Conservation (phyloP, 2,329 filamentous ascomycete genomes). For the Epicoccum nigrum region DNA sequence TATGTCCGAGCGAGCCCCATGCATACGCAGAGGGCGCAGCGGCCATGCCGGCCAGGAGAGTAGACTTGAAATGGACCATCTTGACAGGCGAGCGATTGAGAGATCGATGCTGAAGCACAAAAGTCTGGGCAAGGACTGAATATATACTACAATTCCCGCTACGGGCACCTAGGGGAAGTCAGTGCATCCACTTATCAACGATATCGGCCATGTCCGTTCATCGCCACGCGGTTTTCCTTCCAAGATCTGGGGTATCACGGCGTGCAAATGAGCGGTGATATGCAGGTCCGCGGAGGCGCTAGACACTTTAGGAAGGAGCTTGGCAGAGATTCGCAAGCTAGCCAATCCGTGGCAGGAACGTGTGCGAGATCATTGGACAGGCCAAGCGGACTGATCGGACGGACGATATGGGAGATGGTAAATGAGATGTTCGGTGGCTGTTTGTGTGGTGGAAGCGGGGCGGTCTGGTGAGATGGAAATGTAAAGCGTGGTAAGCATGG, state of each 20-base stretch:
- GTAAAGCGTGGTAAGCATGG: not conserved
- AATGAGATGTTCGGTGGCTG: constrained; percentile 1
- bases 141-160: constrained; percentile 12
- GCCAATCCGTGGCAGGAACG: constrained; percentile 17
- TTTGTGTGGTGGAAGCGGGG: not conserved
- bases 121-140: constrained; percentile 2
- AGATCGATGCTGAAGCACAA: not conserved
- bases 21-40: constrained; percentile 41
- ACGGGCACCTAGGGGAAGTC: not conserved
- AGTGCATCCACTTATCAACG: constrained; percentile 19
- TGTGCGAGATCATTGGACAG: constrained; percentile 13
- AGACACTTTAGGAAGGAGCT: constrained; percentile 37
- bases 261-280: constrained; percentile 13
- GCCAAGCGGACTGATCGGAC: constrained; percentile 12
- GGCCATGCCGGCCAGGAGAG: constrained; percentile 33
- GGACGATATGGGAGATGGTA: constrained; percentile 18
- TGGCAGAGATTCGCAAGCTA: constrained; percentile 2
- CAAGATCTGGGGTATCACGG: constrained; percentile 19
- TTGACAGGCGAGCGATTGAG: too few species aligned
- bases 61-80: constrained; percentile 34
- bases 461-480: not conserved
- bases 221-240: constrained; percentile 24
- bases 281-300: constrained; percentile 28
- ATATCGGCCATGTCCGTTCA: constrained; percentile 40
- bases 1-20: constrained; percentile 62